Evolutionary conservation across 768 basidiomycete species (phyloP).

Genomic region (Cyclocybe cylindracea): DNA sequence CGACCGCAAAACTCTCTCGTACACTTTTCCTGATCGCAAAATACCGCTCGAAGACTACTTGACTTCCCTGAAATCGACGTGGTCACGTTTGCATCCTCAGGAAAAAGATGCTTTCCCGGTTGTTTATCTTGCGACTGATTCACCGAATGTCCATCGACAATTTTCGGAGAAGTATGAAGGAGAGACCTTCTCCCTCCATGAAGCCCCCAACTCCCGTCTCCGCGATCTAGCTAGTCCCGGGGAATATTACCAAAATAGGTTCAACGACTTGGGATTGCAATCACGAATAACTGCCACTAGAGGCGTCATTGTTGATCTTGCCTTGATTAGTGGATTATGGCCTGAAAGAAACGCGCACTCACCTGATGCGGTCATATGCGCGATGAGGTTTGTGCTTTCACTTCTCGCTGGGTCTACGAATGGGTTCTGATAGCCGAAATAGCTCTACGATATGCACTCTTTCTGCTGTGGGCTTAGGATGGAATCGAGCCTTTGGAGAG

Average conservation of each 20-base stretch:
- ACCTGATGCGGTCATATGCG: conserved; percentile 58
- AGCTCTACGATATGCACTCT: conserved; percentile 66
- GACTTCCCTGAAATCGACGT: conserved; percentile 40
- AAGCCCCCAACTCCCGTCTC: conserved; percentile 42
- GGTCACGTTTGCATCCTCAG: conserved; percentile 34
- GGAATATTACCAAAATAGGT: conserved; percentile 58
- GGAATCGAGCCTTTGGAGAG: conserved; percentile 62
- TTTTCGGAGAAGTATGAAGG: conserved; percentile 41
- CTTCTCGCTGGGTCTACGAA: neutral
- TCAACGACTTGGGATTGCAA: conserved; percentile 37
- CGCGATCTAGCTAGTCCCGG: conserved; percentile 47
- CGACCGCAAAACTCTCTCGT: conserved; percentile 50
- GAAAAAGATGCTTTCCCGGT: conserved; percentile 27
- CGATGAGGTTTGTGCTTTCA: conserved; percentile 47
- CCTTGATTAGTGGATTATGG: conserved; percentile 67
- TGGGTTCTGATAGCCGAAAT: conserved; percentile 3
- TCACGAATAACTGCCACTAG: conserved; percentile 52
- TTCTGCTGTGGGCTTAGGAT: conserved; percentile 62
- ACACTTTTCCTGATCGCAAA: conserved; percentile 40
- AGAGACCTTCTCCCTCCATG: conserved; percentile 45
- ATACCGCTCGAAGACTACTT: conserved; percentile 54
- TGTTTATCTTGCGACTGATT: conserved; percentile 66
- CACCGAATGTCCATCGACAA: conserved; percentile 42
- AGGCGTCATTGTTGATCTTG: conserved; percentile 71
- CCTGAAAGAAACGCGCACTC: conserved; percentile 37